These are phyloP conservation scores for Pilatotrama ljubarskyi DNA, from an alignment of 768 basidiomycete genomes.

Conservation along the genomic window DNA sequence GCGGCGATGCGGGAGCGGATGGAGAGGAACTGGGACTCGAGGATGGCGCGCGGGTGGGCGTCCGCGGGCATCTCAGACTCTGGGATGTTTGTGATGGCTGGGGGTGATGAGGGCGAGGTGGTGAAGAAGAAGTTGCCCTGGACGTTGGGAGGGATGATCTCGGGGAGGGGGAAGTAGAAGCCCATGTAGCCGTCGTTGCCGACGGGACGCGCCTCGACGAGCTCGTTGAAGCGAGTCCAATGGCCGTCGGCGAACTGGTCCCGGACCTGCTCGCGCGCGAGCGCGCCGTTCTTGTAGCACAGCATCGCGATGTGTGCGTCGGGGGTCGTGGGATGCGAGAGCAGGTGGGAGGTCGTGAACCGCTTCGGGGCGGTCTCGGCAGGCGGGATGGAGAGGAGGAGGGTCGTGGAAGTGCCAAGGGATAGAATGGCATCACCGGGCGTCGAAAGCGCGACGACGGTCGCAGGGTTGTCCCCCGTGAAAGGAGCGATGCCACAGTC, in stretches of 20 bases:
- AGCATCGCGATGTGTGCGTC: conserved; percentile 84
- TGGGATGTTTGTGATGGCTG: conserved; percentile 8
- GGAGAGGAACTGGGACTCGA: conserved; percentile 84
- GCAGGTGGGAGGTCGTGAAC: conserved; percentile 73
- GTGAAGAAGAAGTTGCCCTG: conserved; percentile 70
- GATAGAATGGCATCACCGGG: conserved; percentile 85
- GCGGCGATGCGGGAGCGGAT: conserved; percentile 70
- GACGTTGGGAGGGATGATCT: conserved; percentile 84
- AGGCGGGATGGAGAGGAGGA: conserved; percentile 76
- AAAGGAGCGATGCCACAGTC: conserved; percentile 83
- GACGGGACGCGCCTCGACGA: conserved; percentile 52
- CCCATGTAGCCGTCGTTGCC: conserved; percentile 65
- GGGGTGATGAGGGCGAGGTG: conserved; percentile 29
- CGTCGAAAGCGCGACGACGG: conserved; percentile 70
- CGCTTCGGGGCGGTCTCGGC: conserved; percentile 62
- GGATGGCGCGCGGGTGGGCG: conserved; percentile 70
- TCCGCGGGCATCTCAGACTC: conserved; percentile 40
- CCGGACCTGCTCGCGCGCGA: conserved; percentile 77
- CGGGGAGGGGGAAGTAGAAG: conserved; percentile 81
- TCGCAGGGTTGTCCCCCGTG: conserved; percentile 89
- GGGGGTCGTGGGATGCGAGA: conserved; percentile 63
- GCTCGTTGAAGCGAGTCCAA: conserved; percentile 72
- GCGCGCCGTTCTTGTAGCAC: conserved; percentile 87
- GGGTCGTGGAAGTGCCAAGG: conserved; percentile 86
- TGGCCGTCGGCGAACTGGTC: conserved; percentile 58